Base-by-base conservation (phyloP, 495 filamentous ascomycete genomes). In the Daldinia childiae region DNA sequence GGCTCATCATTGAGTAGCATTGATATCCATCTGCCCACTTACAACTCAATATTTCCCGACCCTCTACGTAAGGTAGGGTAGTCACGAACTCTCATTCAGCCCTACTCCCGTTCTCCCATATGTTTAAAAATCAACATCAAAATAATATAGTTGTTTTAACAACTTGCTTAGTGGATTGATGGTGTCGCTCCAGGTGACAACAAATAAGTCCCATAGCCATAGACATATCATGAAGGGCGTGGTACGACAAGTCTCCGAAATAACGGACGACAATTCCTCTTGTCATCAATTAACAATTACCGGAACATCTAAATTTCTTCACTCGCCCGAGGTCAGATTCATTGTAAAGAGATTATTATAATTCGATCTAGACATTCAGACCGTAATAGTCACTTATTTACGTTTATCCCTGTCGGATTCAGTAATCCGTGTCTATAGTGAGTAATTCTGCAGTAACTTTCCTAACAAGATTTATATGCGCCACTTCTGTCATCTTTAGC, bases 1-100 rank as follows among this genome's bases (percentile, higher is more conserved):
- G 58, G 69, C 63, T 72, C 69, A 56, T 60, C 56, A n/a, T 32
- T 39, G 24, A 29, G 62, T 17, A 58, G 36, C 51, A 56, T 17
- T 21, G 24, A 19, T 64, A 38, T 38, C 6, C 27, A 26, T 9
- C 45, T 30, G 24, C 30, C 34, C 64, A 56, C 26, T 56, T 30
- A 60, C 48, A 38, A 29, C 19, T 58, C 32, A 41, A 12, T 54
- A 51, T 51, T 58, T 6, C 52, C 38, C 41, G n/a, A 43, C n/a
- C 9, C 17, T 48, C 38, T 29, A n/a, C n/a, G n/a, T n/a, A n/a
- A n/a, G n/a, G n/a, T n/a, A n/a, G n/a, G n/a, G n/a, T n/a, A 14
- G 32, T 17, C 15, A 41, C 6, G 15, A 21, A 21, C 19, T 24
- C 19, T 14, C 34, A 12, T 34, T 34, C 9, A 34, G 9, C 32